Percentiles rank a stretch among this genome's conserved stretches.
phyloP scores from a whole-genome alignment of 2,329 filamentous ascomycete genomes.

The Elsinoe australis region DNA sequence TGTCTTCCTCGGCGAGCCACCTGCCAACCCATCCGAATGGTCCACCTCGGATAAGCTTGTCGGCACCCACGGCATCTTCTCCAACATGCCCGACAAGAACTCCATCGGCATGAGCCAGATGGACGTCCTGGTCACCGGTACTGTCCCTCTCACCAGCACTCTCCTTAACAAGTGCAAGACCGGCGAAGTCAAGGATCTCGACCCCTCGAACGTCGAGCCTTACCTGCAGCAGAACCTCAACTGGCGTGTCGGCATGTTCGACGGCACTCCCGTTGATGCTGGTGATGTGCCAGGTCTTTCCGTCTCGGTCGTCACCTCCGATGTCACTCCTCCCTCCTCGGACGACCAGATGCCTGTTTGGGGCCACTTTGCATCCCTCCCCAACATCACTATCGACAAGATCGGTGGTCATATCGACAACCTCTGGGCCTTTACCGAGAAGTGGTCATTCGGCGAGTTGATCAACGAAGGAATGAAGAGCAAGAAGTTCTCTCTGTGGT shows the following conservation, averaged over 20 bases:
- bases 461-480: background rate
- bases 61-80: conserved; percentile 51
- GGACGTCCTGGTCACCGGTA: conserved; percentile 32
- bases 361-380: conserved; percentile 29
- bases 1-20: conserved; percentile 55
- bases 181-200: conserved; percentile 31
- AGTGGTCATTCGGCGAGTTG: conserved; percentile 9
- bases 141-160: conserved; percentile 39
- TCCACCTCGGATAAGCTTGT: conserved; percentile 48
- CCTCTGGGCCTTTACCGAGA: conserved; percentile 15
- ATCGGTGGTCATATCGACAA: conserved; percentile 22
- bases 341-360: conserved; percentile 33
- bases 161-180: conserved; percentile 31
- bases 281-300: conserved; percentile 33
- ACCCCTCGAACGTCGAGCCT: conserved; percentile 23
- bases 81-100: conserved; percentile 23
- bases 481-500: conserved; percentile 5
- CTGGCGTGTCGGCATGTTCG: conserved; percentile 31
- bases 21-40: conserved; percentile 45
- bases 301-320: conserved; percentile 34
- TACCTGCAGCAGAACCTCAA: conserved; percentile 30
- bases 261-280: conserved; percentile 30
- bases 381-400: conserved; percentile 24
- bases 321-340: conserved; percentile 32
- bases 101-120: conserved; percentile 20